phyloP scores from a whole-genome alignment of 1,139 yeast genomes.

The Williopsis jadinii region DNA sequence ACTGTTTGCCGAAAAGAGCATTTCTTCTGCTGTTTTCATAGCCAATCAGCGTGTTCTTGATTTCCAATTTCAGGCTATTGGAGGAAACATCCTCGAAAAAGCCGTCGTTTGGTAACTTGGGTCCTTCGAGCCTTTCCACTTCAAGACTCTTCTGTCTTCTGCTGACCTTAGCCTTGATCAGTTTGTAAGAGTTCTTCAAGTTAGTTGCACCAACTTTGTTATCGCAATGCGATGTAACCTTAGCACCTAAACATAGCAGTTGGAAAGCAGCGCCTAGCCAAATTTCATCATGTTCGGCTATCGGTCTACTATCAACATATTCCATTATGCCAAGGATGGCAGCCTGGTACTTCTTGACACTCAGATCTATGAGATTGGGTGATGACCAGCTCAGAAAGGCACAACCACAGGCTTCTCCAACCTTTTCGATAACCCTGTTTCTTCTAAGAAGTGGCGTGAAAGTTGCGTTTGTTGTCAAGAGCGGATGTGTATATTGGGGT shows the following conservation, averaged over 20 bases:
- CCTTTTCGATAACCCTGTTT: constrained; percentile 27
- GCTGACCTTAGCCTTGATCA: constrained; percentile 20
- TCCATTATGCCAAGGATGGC: constrained; percentile 5
- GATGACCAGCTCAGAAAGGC: constrained; percentile 27
- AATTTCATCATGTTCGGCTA: constrained; percentile 1
- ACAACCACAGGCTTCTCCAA: constrained; percentile 34
- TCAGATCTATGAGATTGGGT: constrained; percentile 9
- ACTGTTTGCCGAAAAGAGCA: constrained; percentile 4
- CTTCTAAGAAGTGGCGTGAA: constrained; percentile 26
- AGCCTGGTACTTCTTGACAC: constrained; percentile 5
- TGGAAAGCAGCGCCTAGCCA: constrained; percentile 34
- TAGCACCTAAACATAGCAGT: constrained; percentile 29
- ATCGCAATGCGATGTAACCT: constrained; percentile 26
- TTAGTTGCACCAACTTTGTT: constrained; percentile 25
- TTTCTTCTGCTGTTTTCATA: not conserved
- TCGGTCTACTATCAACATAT: not conserved
- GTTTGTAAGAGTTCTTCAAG: constrained; percentile 24
- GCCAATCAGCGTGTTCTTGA: constrained; percentile 12
- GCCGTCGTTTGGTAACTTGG: not conserved
- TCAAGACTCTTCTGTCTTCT: not conserved
- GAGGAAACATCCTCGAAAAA: constrained; percentile 1
- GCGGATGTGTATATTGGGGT: constrained; percentile 35
- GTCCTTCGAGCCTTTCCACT: not conserved
- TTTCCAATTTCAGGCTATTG: constrained; percentile 11
- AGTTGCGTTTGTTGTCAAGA: constrained; percentile 33